Base-by-base conservation (phyloP, 441 rosid genomes). In the Erysimum cheiri region DNA sequence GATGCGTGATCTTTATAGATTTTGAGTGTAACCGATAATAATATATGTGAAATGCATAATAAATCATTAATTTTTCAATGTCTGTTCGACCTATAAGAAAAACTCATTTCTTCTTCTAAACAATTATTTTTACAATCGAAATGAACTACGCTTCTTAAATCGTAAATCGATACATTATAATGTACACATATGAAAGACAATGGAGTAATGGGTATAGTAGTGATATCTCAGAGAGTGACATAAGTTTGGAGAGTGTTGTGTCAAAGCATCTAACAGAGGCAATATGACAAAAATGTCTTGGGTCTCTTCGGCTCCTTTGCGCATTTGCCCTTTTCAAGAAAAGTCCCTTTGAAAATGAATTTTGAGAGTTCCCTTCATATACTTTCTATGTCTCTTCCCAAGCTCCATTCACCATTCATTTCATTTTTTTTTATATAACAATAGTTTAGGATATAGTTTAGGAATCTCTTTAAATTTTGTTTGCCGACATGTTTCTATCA, bases 171-270 rank as follows among this genome's bases (percentile, higher is more conserved):
- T 32, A 8, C 14, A 10, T 56, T 44, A 22, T 39, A 47, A 36
- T 48, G 8, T 52, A 55, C 1, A 28, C 17, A 17, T 22, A 37
- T 37, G 48, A 36, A 60, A 40, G 19, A 9, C 13, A 41, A n/a
- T 24, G 49, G 43, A 61, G 37, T 52, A 70, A 29, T 40, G 46
- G 37, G 55, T 32, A 61, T n/a, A 41, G 10, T 54, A 15, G 33
- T 24, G 49, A 71, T 22, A 22, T 54, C 24, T 44, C 61, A 46
- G 64, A 55, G 40, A 10, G 57, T 15, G 64, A 55, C 43, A 54
- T 43, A 35, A 71, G 64, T 71, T 71, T 48, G 65, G 65, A 64
- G 65, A 64, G 52, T 72, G 65, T 72, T 56, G 10, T 52, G 52
- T 64, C 65, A 72, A 72, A 72, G 71, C 53, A 72, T 72, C 47